Percentiles rank a stretch among this genome's conserved stretches.
These are phyloP conservation scores for Xylaria intraflava DNA, from an alignment of 495 filamentous ascomycete genomes.

Conservation along the genomic window DNA sequence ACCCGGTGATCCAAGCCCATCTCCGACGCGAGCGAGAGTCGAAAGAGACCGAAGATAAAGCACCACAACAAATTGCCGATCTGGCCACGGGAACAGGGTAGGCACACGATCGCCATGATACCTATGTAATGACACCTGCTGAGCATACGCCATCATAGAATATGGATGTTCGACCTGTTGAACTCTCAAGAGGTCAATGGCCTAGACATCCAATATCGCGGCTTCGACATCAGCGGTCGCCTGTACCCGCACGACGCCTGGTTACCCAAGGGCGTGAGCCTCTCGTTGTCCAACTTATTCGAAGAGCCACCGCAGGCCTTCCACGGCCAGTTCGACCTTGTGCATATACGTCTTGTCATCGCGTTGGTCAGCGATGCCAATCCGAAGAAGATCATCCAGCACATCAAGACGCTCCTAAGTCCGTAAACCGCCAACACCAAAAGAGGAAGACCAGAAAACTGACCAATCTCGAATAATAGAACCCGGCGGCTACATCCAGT, in stretches of 20 bases:
- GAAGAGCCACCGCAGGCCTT: slow-evolving; percentile 3
- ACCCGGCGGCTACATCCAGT: slow-evolving; percentile 6
- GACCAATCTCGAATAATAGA: background rate
- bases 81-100: slow-evolving; percentile 7
- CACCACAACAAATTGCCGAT: background rate
- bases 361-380: background rate
- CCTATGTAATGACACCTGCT: background rate
- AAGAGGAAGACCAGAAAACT: background rate
- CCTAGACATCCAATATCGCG: background rate
- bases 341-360: background rate
- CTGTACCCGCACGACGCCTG: slow-evolving; percentile 3
- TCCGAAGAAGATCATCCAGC: background rate
- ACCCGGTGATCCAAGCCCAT: background rate
- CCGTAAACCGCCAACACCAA: background rate
- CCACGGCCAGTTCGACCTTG: slow-evolving; percentile 5
- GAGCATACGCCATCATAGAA: background rate
- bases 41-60: background rate
- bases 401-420: slow-evolving; percentile 5
- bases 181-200: slow-evolving; percentile 2
- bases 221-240: slow-evolving; percentile 1
- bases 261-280: slow-evolving; percentile 1
- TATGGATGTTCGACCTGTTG: slow-evolving; percentile 4
- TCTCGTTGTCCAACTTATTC: background rate
- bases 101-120: background rate
- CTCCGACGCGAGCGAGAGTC: background rate